A percentile compares a stretch with the other conserved stretches of the same genome.
phyloP scores from a whole-genome alignment of 768 basidiomycete genomes.

The Trametes coccinea region DNA sequence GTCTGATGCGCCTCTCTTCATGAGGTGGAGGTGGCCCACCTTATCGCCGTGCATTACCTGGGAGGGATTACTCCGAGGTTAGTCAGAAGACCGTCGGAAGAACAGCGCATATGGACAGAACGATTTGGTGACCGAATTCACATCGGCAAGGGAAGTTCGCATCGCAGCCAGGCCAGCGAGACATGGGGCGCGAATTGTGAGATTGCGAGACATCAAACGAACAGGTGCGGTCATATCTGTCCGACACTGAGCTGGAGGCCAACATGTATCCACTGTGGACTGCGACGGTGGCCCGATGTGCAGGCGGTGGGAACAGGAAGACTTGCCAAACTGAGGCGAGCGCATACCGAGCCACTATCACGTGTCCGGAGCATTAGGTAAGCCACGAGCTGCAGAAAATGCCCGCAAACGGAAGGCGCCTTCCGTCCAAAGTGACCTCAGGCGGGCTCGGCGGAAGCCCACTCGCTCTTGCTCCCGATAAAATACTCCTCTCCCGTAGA shows the following conservation, averaged over 20 bases:
- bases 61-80: neutral
- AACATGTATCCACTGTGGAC: neutral
- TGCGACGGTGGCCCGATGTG: neutral
- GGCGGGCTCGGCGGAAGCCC: slow-evolving; percentile 1
- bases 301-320: slow-evolving; percentile 8
- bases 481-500: slow-evolving; percentile 13
- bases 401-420: slow-evolving; percentile 1
- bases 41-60: neutral
- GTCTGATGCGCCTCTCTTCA: no score
- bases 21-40: neutral
- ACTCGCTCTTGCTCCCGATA: slow-evolving; percentile 9
- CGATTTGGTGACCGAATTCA: neutral
- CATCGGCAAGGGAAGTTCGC: neutral
- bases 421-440: slow-evolving; percentile 5
- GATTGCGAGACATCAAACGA: slow-evolving; percentile 7
- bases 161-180: neutral
- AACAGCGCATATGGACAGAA: neutral
- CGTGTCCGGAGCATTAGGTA: neutral
- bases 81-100: neutral
- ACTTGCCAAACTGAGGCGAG: slow-evolving; percentile 1
- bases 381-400: neutral
- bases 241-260: neutral
- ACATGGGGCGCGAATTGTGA: no score
- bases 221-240: neutral
- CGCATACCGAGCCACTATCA: neutral